Percentiles rank a stretch among this genome's conserved stretches.
Evolutionary conservation across 2,329 filamentous ascomycete genomes (phyloP).

Genomic region (Ascochyta fabae): DNA sequence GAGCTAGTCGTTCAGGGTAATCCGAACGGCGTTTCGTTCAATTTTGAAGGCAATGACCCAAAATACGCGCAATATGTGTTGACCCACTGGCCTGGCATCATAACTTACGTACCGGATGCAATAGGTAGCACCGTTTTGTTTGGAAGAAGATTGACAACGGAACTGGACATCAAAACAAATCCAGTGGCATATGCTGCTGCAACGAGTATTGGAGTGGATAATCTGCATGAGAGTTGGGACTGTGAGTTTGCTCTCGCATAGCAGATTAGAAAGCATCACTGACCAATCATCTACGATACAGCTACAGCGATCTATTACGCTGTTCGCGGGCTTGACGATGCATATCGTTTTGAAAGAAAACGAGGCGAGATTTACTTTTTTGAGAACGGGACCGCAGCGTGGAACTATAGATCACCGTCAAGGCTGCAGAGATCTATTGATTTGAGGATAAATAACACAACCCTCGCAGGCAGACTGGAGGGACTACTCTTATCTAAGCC

Average conservation of each 20-base stretch:
- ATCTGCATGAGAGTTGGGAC: slow-evolving; percentile 6
- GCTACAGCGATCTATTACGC: slow-evolving; percentile 8
- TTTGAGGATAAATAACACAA: background rate
- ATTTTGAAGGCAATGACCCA: slow-evolving; percentile 1
- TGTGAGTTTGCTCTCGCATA: background rate
- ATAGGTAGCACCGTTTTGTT: slow-evolving; percentile 1
- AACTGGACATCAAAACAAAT: background rate
- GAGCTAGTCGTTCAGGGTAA: slow-evolving; percentile 8
- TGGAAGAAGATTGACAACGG: slow-evolving; percentile 3
- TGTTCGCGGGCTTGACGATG: slow-evolving; percentile 1
- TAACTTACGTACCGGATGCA: slow-evolving; percentile 2
- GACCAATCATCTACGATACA: background rate
- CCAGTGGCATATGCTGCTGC: slow-evolving; percentile 4
- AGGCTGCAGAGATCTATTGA: background rate
- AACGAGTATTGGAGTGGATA: slow-evolving; percentile 5
- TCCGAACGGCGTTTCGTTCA: slow-evolving; percentile 4
- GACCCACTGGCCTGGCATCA: slow-evolving; percentile 3
- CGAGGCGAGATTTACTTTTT: slow-evolving; percentile 2
- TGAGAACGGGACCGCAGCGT: slow-evolving; percentile 2
- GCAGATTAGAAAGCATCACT: background rate
- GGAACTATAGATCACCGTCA: background rate
- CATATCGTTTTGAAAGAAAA: background rate
- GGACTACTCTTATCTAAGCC: background rate
- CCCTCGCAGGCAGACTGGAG: slow-evolving; percentile 1
- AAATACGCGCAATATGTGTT: slow-evolving; percentile 8